A percentile compares a stretch with the other conserved stretches of the same genome.
Conservation (phyloP, 768 basidiomycete genomes). For the Rhodosporidiobolus odoratus region DNA sequence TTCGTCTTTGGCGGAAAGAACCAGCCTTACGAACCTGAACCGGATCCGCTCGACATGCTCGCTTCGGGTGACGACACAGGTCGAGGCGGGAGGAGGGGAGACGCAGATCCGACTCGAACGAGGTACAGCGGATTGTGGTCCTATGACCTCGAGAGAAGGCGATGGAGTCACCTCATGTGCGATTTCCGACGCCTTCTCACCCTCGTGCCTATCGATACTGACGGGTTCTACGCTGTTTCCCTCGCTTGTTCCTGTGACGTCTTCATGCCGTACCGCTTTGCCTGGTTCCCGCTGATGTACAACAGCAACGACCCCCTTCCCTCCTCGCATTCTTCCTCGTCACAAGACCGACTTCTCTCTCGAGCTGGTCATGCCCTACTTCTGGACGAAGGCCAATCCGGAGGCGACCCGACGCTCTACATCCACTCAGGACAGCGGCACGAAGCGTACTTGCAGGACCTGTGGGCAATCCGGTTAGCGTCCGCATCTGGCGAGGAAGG, state of each 20-base stretch:
- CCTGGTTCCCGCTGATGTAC: neutral
- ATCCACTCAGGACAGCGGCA: slow-evolving; percentile 37
- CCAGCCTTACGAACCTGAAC: slow-evolving; percentile 8
- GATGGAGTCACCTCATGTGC: slow-evolving; percentile 30
- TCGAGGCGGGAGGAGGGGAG: neutral
- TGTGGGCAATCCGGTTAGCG: slow-evolving; percentile 34
- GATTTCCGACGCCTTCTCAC: neutral
- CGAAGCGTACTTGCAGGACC: slow-evolving; percentile 36
- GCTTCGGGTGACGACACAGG: too few relatives aligned
- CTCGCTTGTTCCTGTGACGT: neutral
- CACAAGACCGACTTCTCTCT: slow-evolving; percentile 27
- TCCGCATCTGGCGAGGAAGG: neutral
- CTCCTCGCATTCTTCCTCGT: neutral
- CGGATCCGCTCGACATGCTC: neutral
- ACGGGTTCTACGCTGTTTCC: too few relatives aligned
- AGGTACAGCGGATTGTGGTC: slow-evolving; percentile 29
- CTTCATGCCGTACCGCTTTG: too few relatives aligned
- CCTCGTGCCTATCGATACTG: neutral
- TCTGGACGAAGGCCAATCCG: slow-evolving; percentile 6
- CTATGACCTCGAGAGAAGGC: slow-evolving; percentile 6
- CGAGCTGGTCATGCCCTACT: slow-evolving; percentile 40
- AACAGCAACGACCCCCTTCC: slow-evolving; percentile 28
- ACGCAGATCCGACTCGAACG: neutral
- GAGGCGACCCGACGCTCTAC: slow-evolving; percentile 21
- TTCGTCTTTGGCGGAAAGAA: slow-evolving; percentile 40